Evolutionary conservation across 225 moss, liverwort and hornwort genomes (phyloP).

Genomic region (Marchantia polymorpha): DNA sequence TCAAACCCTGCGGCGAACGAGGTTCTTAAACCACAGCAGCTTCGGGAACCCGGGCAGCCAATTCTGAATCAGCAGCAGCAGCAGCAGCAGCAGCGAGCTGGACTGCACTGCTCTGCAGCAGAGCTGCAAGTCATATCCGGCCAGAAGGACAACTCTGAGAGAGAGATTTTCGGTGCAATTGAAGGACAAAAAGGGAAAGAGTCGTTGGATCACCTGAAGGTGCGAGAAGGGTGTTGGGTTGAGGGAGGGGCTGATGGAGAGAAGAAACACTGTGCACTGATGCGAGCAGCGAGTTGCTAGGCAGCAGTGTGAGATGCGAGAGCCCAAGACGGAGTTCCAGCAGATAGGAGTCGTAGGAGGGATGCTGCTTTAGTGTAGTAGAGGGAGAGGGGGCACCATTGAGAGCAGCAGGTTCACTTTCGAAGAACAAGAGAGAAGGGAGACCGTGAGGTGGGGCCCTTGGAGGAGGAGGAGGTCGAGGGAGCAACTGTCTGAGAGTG

Average conservation of each 20-base stretch:
- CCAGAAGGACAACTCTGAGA: background rate
- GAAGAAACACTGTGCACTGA: background rate
- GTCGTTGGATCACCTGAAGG: conserved; percentile 11
- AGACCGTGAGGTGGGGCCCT: background rate
- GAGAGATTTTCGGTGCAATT: background rate
- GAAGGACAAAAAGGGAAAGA: background rate
- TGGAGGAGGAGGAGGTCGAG: too few relatives aligned
- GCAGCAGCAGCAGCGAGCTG: background rate
- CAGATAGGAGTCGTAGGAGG: background rate
- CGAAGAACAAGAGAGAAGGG: background rate
- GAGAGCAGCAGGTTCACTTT: background rate
- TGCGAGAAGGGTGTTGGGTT: background rate
- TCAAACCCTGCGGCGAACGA: too few relatives aligned
- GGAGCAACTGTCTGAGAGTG: too few relatives aligned
- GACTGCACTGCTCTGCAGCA: background rate
- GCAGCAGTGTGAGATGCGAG: too few relatives aligned
- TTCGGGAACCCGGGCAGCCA: background rate
- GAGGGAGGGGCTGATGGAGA: background rate
- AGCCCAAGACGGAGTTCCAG: background rate
- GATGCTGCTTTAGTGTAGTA: too few relatives aligned
- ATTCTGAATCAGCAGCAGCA: background rate
- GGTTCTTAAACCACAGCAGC: background rate
- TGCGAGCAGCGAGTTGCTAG: too few relatives aligned
- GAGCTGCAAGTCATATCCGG: background rate
- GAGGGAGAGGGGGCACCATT: background rate